phyloP scores from a whole-genome alignment of 176 grass and related monocot species.

The Bothriochloa decipiens region DNA sequence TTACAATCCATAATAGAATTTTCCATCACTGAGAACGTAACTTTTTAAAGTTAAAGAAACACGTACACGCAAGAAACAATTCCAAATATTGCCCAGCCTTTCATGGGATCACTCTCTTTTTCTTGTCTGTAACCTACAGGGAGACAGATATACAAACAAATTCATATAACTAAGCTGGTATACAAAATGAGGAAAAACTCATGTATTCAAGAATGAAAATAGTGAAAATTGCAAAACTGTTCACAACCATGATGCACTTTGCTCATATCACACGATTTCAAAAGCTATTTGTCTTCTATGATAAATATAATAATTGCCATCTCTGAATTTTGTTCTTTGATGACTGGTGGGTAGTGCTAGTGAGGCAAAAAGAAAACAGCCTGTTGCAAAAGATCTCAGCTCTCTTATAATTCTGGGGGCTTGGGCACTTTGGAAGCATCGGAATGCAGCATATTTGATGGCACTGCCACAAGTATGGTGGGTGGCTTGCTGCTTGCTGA shows the following conservation, averaged over 20 bases:
- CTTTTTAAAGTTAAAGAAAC: conserved; percentile 30
- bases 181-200: background rate
- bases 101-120: conserved; percentile 55
- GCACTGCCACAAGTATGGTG: background rate
- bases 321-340: conserved; percentile 2
- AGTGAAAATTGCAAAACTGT: conserved; percentile 16
- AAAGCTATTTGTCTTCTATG: background rate
- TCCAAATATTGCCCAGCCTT: conserved; percentile 87
- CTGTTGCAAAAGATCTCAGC: background rate
- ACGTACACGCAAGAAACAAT: conserved; percentile 85
- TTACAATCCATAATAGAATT: background rate
- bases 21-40: background rate
- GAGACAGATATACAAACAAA: background rate
- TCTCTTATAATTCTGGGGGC: background rate
- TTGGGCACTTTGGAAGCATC: background rate
- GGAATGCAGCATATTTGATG: background rate
- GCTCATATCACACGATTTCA: background rate
- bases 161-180: conserved; percentile 5
- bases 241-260: background rate
- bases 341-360: background rate
- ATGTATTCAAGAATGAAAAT: conserved; percentile 1
- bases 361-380: background rate
- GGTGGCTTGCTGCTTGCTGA: background rate
- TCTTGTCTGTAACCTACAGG: conserved; percentile 67
- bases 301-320: conserved; percentile 2